Evolutionary conservation across 768 basidiomycete species (phyloP), one percentile per base, ranked within the genome.

Genomic region (Fomitopsis serialis): DNA sequence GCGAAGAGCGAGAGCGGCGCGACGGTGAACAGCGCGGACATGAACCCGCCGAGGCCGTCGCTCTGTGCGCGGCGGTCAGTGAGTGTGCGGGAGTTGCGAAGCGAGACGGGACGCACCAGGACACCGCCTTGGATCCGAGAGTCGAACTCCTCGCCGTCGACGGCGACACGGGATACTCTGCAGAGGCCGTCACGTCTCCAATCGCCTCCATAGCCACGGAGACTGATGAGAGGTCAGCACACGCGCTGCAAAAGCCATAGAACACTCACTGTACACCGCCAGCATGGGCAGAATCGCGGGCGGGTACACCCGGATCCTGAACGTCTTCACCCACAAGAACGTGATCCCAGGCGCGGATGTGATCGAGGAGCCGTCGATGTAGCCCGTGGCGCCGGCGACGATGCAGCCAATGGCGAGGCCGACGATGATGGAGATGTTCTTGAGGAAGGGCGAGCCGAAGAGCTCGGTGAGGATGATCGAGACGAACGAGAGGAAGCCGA

Each of bases 391-490:
- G 35, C 87, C 90, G 1, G 89, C 80, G 1, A 92, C 89, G 52
- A 92, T 89, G 54, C 87, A 89, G 1, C 91, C 89, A 1, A 92
- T 80, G 8, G 76, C 74, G 17, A 92, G 72, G 0, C 89, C 87
- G 21, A 89, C 78, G 49, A 92, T 87, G 58, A 90, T 82, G 25
- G 83, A 84, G 51, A 81, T 78, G 60, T 91, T 92, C 70, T 87
- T 87, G 63, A 94, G 68, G 73, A 94, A 93, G 0, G 90, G 92
- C 3, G 84, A 85, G 7, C 91, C 92, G 58, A 92, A 89, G 19
- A 92, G 68, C 65, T 94, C 90, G 0, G 85, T 85, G 24, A 92
- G 64, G 60, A 92, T 78, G 60, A 92, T 92, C 10, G 79, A 75
- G 45, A 82, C 61, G 68, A 92, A 93, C 0, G 85, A 85, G 25